These are phyloP conservation scores for Yarrowia sp. DNA, from an alignment of 805 yeast species.

Conservation along the genomic window DNA sequence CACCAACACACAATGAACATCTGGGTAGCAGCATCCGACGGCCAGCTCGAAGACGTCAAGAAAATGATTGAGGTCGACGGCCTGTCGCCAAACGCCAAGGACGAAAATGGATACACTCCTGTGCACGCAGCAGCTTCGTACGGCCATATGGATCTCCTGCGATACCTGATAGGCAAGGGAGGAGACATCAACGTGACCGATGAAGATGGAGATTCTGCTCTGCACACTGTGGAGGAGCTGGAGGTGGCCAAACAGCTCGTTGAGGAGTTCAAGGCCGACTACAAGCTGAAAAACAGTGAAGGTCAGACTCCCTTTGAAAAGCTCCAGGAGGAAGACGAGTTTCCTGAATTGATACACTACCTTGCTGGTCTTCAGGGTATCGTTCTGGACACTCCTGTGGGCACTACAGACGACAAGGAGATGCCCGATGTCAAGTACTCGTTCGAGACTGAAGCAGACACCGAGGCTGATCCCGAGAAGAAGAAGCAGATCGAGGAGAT, in stretches of 20 bases:
- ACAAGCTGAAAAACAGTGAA: slow-evolving; percentile 60
- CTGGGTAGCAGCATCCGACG: slow-evolving; percentile 96
- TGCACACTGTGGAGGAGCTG: slow-evolving; percentile 82
- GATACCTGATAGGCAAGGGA: slow-evolving; percentile 53
- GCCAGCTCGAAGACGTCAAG: slow-evolving; percentile 59
- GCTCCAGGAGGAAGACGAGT: slow-evolving; percentile 82
- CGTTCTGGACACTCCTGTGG: slow-evolving; percentile 30
- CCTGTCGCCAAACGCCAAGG: slow-evolving; percentile 68
- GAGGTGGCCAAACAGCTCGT: slow-evolving; percentile 63
- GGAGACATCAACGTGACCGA: slow-evolving; percentile 86
- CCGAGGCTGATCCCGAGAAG: slow-evolving; percentile 53
- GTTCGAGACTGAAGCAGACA: slow-evolving; percentile 39
- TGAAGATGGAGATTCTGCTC: slow-evolving; percentile 90
- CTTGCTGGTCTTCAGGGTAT: slow-evolving; percentile 48
- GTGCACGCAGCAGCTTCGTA: slow-evolving; percentile 97
- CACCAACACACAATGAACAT: slow-evolving; percentile 48
- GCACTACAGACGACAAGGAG: slow-evolving; percentile 29
- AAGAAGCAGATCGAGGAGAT: slow-evolving; percentile 66
- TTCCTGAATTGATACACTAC: slow-evolving; percentile 71
- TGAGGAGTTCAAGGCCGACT: slow-evolving; percentile 67
- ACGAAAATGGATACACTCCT: slow-evolving; percentile 94
- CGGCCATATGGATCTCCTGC: slow-evolving; percentile 69
- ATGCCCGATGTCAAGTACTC: slow-evolving; percentile 31
- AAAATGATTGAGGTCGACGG: slow-evolving; percentile 50
- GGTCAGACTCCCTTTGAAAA: slow-evolving; percentile 71